A percentile compares a stretch with the other conserved stretches of the same genome.
phyloP scores from a whole-genome alignment of 2,329 filamentous ascomycete species.

The Fusarium fujikuroi region DNA sequence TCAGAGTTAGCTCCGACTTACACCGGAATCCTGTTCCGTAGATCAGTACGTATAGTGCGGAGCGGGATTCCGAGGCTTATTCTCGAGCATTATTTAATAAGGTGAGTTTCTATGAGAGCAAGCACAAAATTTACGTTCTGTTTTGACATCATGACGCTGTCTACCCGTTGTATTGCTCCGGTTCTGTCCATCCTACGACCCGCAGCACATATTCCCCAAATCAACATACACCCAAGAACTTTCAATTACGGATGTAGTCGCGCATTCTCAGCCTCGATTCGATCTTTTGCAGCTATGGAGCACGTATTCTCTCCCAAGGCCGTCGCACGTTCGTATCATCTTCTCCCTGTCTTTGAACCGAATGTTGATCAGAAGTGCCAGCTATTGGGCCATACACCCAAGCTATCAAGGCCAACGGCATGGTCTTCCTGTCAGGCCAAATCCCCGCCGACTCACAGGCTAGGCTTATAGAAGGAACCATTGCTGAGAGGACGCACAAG shows the following conservation, averaged over 20 bases:
- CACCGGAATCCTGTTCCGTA: constrained; percentile 13
- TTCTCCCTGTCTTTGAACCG: not conserved
- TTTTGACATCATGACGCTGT: not conserved
- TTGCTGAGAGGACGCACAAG: constrained; percentile 51
- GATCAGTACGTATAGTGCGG: not conserved
- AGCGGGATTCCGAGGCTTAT: not conserved
- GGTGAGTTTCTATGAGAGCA: not conserved
- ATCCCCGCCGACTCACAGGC: constrained; percentile 70
- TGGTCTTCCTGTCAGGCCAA: constrained; percentile 77
- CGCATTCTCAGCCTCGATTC: not conserved
- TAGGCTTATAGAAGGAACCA: constrained; percentile 68
- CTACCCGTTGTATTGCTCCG: not conserved
- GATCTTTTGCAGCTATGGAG: constrained; percentile 3
- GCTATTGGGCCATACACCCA: constrained; percentile 30
- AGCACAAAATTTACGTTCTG: not conserved
- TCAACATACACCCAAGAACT: not conserved
- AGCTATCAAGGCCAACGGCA: constrained; percentile 48
- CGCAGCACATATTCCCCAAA: not conserved
- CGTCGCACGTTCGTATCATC: constrained; percentile 12
- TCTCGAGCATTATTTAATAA: not conserved
- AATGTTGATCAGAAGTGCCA: not conserved
- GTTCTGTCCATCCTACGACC: not conserved
- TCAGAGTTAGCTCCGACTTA: not conserved
- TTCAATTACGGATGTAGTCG: not conserved
- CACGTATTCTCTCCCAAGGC: constrained; percentile 19